Evolutionary conservation across 148 eudicot species (phyloP).

Genomic region (Rhododendron kiyosumense): DNA sequence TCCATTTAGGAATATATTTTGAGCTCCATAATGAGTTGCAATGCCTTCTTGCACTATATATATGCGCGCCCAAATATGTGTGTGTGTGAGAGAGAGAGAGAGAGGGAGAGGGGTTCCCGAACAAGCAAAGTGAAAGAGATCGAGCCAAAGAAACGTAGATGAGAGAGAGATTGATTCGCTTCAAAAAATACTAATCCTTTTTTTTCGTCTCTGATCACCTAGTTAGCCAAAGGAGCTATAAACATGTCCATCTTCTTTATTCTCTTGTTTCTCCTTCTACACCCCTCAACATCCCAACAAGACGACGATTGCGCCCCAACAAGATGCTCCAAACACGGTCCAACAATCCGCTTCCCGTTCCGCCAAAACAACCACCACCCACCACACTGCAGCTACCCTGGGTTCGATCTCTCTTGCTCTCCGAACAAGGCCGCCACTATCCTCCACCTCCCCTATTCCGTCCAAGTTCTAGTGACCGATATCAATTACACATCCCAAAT

Average conservation of each 20-base stretch:
- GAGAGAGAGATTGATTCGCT: too few species aligned
- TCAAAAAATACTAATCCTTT: too few species aligned
- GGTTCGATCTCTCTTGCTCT: neutral
- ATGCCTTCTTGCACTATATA: too few species aligned
- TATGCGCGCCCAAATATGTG: too few species aligned
- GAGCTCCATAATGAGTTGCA: too few species aligned
- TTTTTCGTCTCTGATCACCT: too few species aligned
- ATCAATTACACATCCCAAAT: neutral
- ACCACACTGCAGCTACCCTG: neutral
- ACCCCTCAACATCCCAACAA: neutral
- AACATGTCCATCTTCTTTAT: neutral
- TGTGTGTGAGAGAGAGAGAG: too few species aligned
- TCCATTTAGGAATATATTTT: too few species aligned
- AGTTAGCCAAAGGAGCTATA: too few species aligned
- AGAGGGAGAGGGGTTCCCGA: too few species aligned
- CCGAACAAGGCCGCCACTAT: neutral
- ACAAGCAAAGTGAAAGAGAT: too few species aligned
- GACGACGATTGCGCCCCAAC: neutral
- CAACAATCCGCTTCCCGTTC: neutral
- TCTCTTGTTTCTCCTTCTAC: neutral
- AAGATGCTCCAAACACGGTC: neutral
- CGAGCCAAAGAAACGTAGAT: too few species aligned
- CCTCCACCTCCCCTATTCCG: neutral
- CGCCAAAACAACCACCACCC: neutral
- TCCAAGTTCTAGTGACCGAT: neutral